A percentile compares a stretch with the other conserved stretches of the same genome.
Evolutionary conservation across 257 asterid species (phyloP).

Genomic region (Apocynum venetum): DNA sequence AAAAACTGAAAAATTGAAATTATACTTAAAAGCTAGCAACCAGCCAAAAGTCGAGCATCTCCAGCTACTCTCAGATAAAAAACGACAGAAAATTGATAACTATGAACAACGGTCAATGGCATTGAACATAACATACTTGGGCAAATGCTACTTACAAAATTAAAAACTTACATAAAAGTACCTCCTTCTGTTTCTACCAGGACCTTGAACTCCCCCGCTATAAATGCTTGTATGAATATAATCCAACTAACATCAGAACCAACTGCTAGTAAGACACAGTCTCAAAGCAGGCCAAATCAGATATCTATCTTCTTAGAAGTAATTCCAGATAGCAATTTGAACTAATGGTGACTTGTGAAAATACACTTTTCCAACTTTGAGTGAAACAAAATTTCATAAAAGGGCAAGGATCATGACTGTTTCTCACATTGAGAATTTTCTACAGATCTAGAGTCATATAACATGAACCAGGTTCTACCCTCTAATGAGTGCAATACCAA

Average conservation of each 20-base stretch:
- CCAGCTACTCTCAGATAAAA: not conserved
- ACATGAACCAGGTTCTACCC: not conserved
- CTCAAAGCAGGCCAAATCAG: not conserved
- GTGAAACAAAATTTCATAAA: not conserved
- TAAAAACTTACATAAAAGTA: not conserved
- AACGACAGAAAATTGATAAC: not conserved
- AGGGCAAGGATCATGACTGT: not conserved
- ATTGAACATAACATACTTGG: not conserved
- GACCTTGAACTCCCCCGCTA: not conserved
- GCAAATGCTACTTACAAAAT: not conserved
- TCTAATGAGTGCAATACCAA: not conserved
- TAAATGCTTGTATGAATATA: not conserved
- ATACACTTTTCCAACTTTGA: not conserved
- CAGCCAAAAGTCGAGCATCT: not conserved
- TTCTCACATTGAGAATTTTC: not conserved
- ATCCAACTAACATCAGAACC: not conserved
- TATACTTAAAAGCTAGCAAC: not conserved
- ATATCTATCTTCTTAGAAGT: not conserved
- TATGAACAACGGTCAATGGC: not conserved
- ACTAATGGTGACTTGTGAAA: not conserved
- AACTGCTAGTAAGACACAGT: not conserved
- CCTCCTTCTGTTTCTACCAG: not conserved
- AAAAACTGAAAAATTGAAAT: not conserved
- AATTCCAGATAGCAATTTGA: not conserved
- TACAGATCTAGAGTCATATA: not conserved